A percentile compares a stretch with the other conserved stretches of the same genome.
Conservation (phyloP, 2,329 filamentous ascomycete genomes). For the Aspergillus carbonarius region DNA sequence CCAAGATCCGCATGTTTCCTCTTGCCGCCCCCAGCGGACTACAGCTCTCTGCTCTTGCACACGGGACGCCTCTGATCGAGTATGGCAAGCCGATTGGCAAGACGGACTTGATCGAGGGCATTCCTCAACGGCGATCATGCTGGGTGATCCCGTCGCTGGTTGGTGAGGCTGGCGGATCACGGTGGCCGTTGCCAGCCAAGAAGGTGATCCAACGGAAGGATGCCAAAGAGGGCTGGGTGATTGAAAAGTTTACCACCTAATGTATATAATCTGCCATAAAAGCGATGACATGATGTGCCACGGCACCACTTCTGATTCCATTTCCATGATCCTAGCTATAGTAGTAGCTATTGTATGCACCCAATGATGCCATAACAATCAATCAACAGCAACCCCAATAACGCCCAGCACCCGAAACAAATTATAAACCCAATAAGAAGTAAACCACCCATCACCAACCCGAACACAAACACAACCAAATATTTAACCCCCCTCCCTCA, state of each 20-base stretch:
- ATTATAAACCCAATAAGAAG: too few relatives aligned
- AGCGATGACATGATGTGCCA: conserved; percentile 1
- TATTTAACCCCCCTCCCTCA: too few relatives aligned
- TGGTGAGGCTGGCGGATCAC: conserved; percentile 64
- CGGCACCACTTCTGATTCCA: background rate
- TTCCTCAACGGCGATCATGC: conserved; percentile 64
- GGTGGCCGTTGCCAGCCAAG: conserved; percentile 83
- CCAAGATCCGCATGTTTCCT: conserved; percentile 83
- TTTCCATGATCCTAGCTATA: too few relatives aligned
- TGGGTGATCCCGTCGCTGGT: conserved; percentile 81
- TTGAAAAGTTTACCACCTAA: conserved; percentile 53
- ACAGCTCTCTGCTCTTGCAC: conserved; percentile 75
- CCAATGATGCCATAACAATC: too few relatives aligned
- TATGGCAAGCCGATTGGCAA: conserved; percentile 93
- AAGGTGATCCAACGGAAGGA: conserved; percentile 80
- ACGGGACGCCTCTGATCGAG: conserved; percentile 77
- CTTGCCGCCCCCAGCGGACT: conserved; percentile 74
- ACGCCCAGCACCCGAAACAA: too few relatives aligned
- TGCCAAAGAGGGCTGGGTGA: conserved; percentile 70
- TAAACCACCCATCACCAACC: too few relatives aligned
- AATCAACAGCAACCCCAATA: too few relatives aligned
- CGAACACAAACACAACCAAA: too few relatives aligned
- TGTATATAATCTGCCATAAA: conserved; percentile 17
- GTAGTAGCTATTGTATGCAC: too few relatives aligned
- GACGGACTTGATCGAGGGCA: conserved; percentile 53